phyloP scores from a whole-genome alignment of 495 filamentous ascomycete species.

The Aspergillus homomorphus region DNA sequence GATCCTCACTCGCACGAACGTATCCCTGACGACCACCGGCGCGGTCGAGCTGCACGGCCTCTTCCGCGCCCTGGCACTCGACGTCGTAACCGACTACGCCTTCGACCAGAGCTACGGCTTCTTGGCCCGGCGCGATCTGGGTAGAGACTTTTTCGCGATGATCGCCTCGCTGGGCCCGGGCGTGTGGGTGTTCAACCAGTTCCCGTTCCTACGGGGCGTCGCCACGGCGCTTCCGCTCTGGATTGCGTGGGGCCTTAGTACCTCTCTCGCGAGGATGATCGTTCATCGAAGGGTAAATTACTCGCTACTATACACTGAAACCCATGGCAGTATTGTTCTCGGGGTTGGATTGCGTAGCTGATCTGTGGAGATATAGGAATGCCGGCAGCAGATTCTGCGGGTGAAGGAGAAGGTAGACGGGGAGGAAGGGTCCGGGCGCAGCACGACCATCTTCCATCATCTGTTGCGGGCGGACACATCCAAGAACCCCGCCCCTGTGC shows the following conservation, averaged over 20 bases:
- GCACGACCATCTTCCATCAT: slow-evolving; percentile 36
- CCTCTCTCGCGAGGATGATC: slow-evolving; percentile 13
- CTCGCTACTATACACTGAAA: no score
- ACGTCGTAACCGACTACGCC: slow-evolving; percentile 44
- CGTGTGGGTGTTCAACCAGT: slow-evolving; percentile 25
- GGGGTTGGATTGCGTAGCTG: not conserved
- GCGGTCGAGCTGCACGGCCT: slow-evolving; percentile 22
- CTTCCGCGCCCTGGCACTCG: slow-evolving; percentile 36
- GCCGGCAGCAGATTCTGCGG: slow-evolving; percentile 15
- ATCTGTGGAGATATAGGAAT: slow-evolving; percentile 9
- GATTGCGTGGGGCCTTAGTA: slow-evolving; percentile 18
- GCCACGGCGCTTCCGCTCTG: slow-evolving; percentile 20
- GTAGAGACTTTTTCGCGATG: slow-evolving; percentile 19
- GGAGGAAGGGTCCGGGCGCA: slow-evolving; percentile 17
- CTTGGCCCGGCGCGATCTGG: slow-evolving; percentile 20
- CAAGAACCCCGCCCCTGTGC: slow-evolving; percentile 22
- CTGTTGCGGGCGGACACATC: slow-evolving; percentile 27
- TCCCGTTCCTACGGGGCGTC: slow-evolving; percentile 15
- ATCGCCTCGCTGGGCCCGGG: slow-evolving; percentile 17
- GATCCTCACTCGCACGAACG: slow-evolving; percentile 14
- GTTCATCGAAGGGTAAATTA: no score
- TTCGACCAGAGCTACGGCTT: slow-evolving; percentile 29
- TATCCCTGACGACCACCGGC: slow-evolving; percentile 14
- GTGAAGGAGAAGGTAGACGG: slow-evolving; percentile 20
- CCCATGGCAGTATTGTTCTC: slow-evolving; percentile 11